Evolutionary conservation across 148 eudicot species (phyloP).

Genomic region (Mesembryanthemum crystallinum): DNA sequence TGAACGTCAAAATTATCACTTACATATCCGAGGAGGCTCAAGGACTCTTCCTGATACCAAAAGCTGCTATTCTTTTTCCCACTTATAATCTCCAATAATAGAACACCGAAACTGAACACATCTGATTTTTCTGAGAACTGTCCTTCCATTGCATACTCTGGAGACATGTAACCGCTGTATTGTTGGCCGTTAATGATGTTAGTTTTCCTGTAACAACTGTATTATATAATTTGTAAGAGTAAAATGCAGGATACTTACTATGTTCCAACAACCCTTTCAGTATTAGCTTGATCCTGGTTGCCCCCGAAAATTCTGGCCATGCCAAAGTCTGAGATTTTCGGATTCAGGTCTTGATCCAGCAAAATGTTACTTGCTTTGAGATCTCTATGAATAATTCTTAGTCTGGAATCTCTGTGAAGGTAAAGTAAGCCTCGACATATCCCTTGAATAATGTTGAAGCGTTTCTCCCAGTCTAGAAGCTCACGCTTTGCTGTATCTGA

Average conservation of each 20-base stretch:
- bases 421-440: slow-evolving; percentile 44
- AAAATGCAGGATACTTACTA: slow-evolving; percentile 20
- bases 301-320: slow-evolving; percentile 38
- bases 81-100: slow-evolving; percentile 28
- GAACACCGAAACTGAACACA: slow-evolving; percentile 34
- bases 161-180: slow-evolving; percentile 35
- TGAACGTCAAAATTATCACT: background rate
- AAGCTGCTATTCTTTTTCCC: slow-evolving; percentile 25
- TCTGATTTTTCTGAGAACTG: slow-evolving; percentile 32
- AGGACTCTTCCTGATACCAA: slow-evolving; percentile 16
- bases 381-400: slow-evolving; percentile 47
- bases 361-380: slow-evolving; percentile 43
- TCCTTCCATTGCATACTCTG: slow-evolving; percentile 36
- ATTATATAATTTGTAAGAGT: background rate
- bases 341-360: slow-evolving; percentile 34
- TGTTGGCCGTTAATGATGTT: background rate
- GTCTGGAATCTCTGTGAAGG: slow-evolving; percentile 48
- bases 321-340: slow-evolving; percentile 46
- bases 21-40: slow-evolving; percentile 31
- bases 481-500: slow-evolving; percentile 25
- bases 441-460: slow-evolving; percentile 31
- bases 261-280: slow-evolving; percentile 27
- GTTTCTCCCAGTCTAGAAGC: slow-evolving; percentile 43
- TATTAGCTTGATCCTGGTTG: slow-evolving; percentile 24
- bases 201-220: background rate